Evolutionary conservation across 176 grass and related monocot species (phyloP), one percentile per base, ranked within the genome.

Genomic region (Saccharum spontaneum): DNA sequence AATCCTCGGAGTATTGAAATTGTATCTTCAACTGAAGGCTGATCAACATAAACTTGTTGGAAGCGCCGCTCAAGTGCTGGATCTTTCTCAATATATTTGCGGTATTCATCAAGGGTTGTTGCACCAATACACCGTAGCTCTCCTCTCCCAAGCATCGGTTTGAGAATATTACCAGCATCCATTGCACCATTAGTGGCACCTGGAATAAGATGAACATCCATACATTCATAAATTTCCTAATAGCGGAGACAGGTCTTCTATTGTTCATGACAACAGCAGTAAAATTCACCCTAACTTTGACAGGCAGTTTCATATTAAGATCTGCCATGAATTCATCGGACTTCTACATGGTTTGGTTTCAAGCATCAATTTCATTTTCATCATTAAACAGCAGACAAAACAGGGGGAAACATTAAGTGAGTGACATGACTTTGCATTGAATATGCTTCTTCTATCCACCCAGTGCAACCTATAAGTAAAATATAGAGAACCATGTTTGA

Each of bases 11-110:
- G 90, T 96, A 99, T 99, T 15, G 93, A 96, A 20, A 99, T 92
- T 85, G 97, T 96, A 79, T 99, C 97, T 94, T 96, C 93, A 68
- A 96, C 94, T 45, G 93, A 79, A 78, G 97, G 97, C 64, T 99
- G 97, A 79, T 96, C 93, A 81, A 99, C 97, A 89, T 86, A 99
- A 86, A 99, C 93, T 90, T 99, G 97, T 81, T 99, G 97, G 84
- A 99, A 99, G 9, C 93, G 93, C n/a, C 97, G 81, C 78, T 99
- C 97, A 69, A 99, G 87, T 41, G 97, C 97, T 76, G 97, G 97
- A 78, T 99, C 93, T 88, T 99, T 99, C 90, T 99, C 97, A 78
- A 99, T 96, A 83, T 99, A 99, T 87, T 96, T 99, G 6, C 97
- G 91, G 82, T 99, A 96, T 69, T 99, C 97, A 77, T 99, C 97